Evolutionary conservation across 768 basidiomycete species (phyloP).

Genomic region (Lactarius akahatsu): DNA sequence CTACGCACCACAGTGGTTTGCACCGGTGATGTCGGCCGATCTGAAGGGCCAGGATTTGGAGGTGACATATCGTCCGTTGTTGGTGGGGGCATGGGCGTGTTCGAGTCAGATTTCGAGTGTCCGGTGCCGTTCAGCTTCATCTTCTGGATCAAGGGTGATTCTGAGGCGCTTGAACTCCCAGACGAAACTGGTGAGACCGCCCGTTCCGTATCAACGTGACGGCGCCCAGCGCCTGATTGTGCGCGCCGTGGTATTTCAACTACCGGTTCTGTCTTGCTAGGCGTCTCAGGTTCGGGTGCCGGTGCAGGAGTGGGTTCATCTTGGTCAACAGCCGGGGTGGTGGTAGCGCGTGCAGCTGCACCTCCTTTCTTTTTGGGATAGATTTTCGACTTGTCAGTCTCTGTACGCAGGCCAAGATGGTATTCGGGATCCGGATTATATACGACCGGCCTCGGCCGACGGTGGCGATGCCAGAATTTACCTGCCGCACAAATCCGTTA

Average conservation of each 20-base stretch:
- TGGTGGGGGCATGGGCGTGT: slow-evolving; percentile 29
- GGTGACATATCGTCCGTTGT: slow-evolving; percentile 24
- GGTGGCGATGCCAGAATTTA: slow-evolving; percentile 88
- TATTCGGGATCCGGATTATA: slow-evolving; percentile 75
- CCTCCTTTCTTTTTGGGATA: slow-evolving; percentile 57
- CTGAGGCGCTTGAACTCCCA: slow-evolving; percentile 65
- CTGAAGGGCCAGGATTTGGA: slow-evolving; percentile 17
- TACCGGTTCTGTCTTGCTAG: slow-evolving; percentile 43
- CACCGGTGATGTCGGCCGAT: slow-evolving; percentile 23
- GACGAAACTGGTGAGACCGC: slow-evolving; percentile 70
- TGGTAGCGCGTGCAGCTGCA: slow-evolving; percentile 49
- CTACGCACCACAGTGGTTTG: slow-evolving; percentile 16
- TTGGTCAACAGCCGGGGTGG: slow-evolving; percentile 36
- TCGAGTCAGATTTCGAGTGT: slow-evolving; percentile 37
- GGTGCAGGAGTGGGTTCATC: slow-evolving; percentile 35
- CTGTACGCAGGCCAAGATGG: slow-evolving; percentile 57
- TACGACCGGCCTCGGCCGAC: slow-evolving; percentile 74
- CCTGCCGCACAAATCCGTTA: slow-evolving; percentile 44
- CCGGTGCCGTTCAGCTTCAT: slow-evolving; percentile 57
- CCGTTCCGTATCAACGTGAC: slow-evolving; percentile 45
- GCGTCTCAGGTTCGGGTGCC: slow-evolving; percentile 53
- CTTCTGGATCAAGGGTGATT: slow-evolving; percentile 69
- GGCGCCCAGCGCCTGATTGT: slow-evolving; percentile 19
- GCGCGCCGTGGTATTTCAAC: slow-evolving; percentile 34
- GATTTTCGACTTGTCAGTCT: slow-evolving; percentile 56